Conservation (phyloP, 305 asterid genomes). For the Ilex paraguariensis region DNA sequence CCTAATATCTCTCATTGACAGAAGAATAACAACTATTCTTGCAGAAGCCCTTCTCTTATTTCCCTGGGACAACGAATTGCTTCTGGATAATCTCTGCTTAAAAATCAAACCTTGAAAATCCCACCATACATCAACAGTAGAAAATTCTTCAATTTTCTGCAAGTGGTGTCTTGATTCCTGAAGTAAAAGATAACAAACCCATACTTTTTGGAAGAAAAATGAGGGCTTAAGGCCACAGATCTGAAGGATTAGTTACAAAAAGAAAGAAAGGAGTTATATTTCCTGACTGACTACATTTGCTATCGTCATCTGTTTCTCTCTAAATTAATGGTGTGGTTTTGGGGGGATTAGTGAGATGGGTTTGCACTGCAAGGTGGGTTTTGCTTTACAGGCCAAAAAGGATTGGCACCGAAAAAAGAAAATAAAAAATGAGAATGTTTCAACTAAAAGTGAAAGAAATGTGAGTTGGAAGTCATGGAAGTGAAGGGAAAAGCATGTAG, state of each 20-base stretch:
- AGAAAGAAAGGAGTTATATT: constrained; percentile 3
- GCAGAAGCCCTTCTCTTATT: too few relatives aligned
- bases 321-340: constrained; percentile 18
- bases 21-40: background rate
- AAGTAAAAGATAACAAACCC: constrained; percentile 21
- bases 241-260: constrained; percentile 26
- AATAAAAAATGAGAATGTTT: too few relatives aligned
- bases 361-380: background rate
- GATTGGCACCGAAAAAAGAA: background rate
- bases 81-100: background rate
- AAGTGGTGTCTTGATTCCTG: constrained; percentile 4
- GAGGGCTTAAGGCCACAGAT: constrained; percentile 34
- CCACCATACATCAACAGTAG: background rate
- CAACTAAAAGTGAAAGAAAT: too few relatives aligned
- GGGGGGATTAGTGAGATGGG: constrained; percentile 25
- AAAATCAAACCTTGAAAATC: constrained; percentile 13
- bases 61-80: background rate
- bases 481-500: constrained; percentile 9
- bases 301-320: background rate
- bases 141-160: background rate
- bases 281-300: constrained; percentile 12
- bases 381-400: constrained; percentile 27
- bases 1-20: background rate
- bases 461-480: background rate
- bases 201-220: constrained; percentile 16